Percentiles rank a stretch among this genome's conserved stretches.
These are phyloP conservation scores for Histomonas meleagridis DNA, from an alignment of 208 protist genomes.

Conservation along the genomic window DNA sequence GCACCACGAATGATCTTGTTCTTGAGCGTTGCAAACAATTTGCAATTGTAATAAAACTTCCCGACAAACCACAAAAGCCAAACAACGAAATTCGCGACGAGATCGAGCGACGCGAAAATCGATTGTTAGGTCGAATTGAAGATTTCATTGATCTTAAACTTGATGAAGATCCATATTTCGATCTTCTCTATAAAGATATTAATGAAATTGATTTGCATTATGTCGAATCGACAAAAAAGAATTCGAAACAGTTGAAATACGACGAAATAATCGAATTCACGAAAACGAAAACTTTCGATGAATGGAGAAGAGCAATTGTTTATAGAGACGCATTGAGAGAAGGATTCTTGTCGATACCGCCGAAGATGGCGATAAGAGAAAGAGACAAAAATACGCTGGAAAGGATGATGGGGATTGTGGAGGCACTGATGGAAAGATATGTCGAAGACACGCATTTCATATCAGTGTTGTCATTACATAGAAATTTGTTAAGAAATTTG, in stretches of 20 bases:
- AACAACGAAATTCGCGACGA: background rate
- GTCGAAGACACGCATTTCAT: no score
- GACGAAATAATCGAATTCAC: background rate
- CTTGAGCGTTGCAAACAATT: constrained; percentile 4
- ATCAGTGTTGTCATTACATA: no score
- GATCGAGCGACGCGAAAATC: background rate
- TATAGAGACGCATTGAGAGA: background rate
- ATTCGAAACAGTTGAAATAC: background rate
- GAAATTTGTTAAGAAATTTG: no score
- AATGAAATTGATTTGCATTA: background rate
- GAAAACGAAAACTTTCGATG: background rate
- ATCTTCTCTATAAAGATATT: background rate
- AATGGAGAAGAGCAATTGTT: background rate
- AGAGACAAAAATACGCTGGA: no score
- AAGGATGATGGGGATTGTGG: no score
- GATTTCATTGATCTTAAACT: background rate
- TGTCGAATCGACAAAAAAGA: background rate
- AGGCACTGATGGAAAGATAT: no score
- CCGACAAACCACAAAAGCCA: background rate
- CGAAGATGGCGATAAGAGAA: background rate
- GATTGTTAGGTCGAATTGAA: background rate
- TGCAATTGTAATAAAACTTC: background rate
- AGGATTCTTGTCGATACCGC: background rate
- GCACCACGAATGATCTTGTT: background rate
- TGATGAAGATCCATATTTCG: background rate